Evolutionary conservation across 208 protist genomes (phyloP).

Genomic region (Wallacemonas sp.): DNA sequence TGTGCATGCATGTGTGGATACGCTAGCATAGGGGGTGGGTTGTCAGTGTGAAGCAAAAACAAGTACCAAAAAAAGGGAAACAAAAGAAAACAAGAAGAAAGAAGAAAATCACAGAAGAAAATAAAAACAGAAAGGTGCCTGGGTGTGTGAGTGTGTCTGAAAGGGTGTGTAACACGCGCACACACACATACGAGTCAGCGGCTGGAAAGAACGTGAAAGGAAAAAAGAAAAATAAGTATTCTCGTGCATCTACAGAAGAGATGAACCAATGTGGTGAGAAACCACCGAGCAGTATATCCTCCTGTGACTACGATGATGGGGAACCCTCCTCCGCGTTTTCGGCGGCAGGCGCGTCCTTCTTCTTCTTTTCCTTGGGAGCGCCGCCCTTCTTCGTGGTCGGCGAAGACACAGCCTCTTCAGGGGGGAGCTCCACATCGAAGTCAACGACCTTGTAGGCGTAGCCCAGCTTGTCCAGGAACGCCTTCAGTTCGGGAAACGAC

Average conservation of each 20-base stretch:
- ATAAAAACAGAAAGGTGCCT: slow-evolving; percentile 11
- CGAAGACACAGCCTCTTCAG: slow-evolving; percentile 16
- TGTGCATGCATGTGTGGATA: not conserved
- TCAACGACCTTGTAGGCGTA: slow-evolving; percentile 69
- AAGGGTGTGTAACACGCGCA: too few relatives aligned
- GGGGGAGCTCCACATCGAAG: slow-evolving; percentile 36
- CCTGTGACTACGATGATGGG: too few relatives aligned
- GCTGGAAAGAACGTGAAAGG: not conserved
- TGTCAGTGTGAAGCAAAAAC: not conserved
- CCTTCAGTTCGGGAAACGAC: slow-evolving; percentile 52
- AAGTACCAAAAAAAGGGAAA: slow-evolving; percentile 3
- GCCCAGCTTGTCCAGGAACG: slow-evolving; percentile 65
- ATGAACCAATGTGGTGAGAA: too few relatives aligned
- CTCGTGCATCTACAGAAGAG: not conserved
- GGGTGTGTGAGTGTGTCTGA: too few relatives aligned
- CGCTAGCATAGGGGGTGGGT: not conserved
- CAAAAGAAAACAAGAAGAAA: slow-evolving; percentile 10
- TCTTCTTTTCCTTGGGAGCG: slow-evolving; percentile 23
- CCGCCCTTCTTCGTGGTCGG: slow-evolving; percentile 28
- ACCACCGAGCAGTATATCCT: too few relatives aligned
- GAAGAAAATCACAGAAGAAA: slow-evolving; percentile 10
- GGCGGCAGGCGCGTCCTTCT: not conserved
- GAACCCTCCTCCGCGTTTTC: not conserved
- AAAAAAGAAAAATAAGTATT: slow-evolving; percentile 5
- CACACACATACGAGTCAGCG: too few relatives aligned